Conservation (phyloP, 441 rosid genomes). For the Cnidoscolus chayamansa region DNA sequence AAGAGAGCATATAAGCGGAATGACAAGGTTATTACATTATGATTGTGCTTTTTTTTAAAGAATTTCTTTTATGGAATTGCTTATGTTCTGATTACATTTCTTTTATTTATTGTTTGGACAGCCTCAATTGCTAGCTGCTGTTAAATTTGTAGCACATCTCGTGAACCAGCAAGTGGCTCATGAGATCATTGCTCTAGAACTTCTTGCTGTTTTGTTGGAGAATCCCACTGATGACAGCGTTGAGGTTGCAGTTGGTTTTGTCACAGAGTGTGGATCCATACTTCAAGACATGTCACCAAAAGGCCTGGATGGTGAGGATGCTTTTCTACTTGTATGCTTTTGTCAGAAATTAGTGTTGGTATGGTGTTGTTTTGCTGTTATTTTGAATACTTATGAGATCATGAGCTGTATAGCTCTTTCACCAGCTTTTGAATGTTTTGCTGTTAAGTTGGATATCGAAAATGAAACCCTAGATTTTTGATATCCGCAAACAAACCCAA, state of each 20-base stretch:
- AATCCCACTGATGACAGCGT: slow-evolving; percentile 88
- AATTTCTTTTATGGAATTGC: not conserved
- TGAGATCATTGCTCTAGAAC: slow-evolving; percentile 76
- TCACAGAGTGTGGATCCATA: slow-evolving; percentile 81
- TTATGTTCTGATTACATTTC: not conserved
- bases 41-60: not conserved
- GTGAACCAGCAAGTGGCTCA: slow-evolving; percentile 93
- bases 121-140: slow-evolving; percentile 89
- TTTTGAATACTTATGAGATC: not conserved
- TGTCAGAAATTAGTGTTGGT: not conserved
- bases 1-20: slow-evolving; percentile 31
- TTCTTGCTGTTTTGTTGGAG: slow-evolving; percentile 63
- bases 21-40: not conserved
- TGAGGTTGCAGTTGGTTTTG: slow-evolving; percentile 94
- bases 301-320: slow-evolving; percentile 71
- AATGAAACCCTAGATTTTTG: too few relatives aligned
- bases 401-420: not conserved
- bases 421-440: not conserved
- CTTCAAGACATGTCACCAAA: slow-evolving; percentile 85
- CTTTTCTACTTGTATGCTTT: slow-evolving; percentile 9
- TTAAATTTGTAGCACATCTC: slow-evolving; percentile 83
- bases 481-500: too few relatives aligned
- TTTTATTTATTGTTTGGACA: not conserved
- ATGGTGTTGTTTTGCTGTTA: not conserved
- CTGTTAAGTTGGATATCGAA: not conserved